phyloP scores from a whole-genome alignment of 2,329 filamentous ascomycete genomes.

The Tolypocladium inflatum region DNA sequence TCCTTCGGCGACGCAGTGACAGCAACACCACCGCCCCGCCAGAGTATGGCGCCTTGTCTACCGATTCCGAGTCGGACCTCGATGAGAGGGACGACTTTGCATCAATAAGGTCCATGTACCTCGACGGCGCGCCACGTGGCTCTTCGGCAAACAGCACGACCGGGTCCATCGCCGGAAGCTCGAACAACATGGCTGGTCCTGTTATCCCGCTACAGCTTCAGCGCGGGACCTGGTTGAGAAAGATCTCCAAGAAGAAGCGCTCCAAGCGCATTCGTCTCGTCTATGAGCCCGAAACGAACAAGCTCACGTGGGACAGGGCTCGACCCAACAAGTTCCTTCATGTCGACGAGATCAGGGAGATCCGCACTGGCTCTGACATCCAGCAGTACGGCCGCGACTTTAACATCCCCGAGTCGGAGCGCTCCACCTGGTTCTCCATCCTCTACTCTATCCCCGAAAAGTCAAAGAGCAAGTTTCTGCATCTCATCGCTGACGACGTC shows the following conservation, averaged over 20 bases:
- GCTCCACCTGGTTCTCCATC: conserved; percentile 79
- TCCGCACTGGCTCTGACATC: conserved; percentile 73
- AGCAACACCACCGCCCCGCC: conserved; percentile 66
- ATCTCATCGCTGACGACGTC: conserved; percentile 71
- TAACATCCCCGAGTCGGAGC: conserved; percentile 55
- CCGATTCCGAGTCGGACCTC: conserved; percentile 50
- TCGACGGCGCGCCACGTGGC: conserved; percentile 34
- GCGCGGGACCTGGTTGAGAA: conserved; percentile 67
- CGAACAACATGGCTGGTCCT: conserved; percentile 48
- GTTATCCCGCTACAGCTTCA: conserved; percentile 70
- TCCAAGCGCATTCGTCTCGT: conserved; percentile 60
- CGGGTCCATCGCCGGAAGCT: conserved; percentile 34
- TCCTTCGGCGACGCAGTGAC: conserved; percentile 79
- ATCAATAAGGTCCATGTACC: conserved; percentile 25
- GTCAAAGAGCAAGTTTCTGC: conserved; percentile 76
- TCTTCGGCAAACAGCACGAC: conserved; percentile 39
- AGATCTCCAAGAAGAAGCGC: conserved; percentile 76
- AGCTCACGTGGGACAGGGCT: conserved; percentile 77
- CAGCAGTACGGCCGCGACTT: conserved; percentile 85
- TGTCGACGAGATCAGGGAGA: conserved; percentile 90
- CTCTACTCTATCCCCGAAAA: conserved; percentile 73
- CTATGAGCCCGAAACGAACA: conserved; percentile 74
- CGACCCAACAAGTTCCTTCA: conserved; percentile 79
- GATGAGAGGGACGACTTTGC: conserved; percentile 37
- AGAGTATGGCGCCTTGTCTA: conserved; percentile 28